Evolutionary conservation across 768 basidiomycete genomes (phyloP), one percentile per base, ranked within the genome.

Genomic region (Phanerochaete sordida): DNA sequence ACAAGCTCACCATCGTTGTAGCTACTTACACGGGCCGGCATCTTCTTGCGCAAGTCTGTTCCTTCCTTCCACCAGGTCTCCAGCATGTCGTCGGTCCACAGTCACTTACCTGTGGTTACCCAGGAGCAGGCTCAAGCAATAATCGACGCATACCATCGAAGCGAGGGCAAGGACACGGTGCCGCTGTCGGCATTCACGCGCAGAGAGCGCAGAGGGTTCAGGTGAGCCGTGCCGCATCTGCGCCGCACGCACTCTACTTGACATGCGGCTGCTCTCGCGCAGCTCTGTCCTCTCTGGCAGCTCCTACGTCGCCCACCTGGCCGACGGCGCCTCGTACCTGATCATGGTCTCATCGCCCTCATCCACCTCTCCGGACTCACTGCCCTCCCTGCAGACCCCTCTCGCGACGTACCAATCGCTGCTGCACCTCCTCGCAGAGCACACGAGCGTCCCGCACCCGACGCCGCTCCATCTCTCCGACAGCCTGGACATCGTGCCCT

Each of bases 401-500:
- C 64, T 74, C 24, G 60, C 66, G 23, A 23, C 35, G 19, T 54
- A 54, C 21, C 35, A 39, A 21, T 54, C 35, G 6, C 37, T 54
- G 21, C 35, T 54, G 26, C 55, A 57, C 5, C 57, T 61, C 19
- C 44, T 71, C 58, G 12, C 66, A 33, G 45, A 60, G 11, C 51
- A 61, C 33, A 65, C 85, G 7, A 72, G 75, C 19, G 76, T 87
- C 48, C 85, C 87, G 5, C 73, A 84, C 33, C 74, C 80, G 9
- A 69, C 73, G 30, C 75, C 81, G 9, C 75, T 77, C 9, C 65
- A 67, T 16, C 75, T 87, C 43, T 83, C 87, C 62, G 72, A 73
- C 2, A 77, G 82, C 11, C 75, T 77, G 11, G 56, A 66, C 3
- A 61, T 80, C 30, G 66, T 84, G 21, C 82, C 84, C 4, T 80